These are phyloP conservation scores for Truncatella angustata DNA, from an alignment of 2,329 filamentous ascomycete genomes.

Conservation along the genomic window DNA sequence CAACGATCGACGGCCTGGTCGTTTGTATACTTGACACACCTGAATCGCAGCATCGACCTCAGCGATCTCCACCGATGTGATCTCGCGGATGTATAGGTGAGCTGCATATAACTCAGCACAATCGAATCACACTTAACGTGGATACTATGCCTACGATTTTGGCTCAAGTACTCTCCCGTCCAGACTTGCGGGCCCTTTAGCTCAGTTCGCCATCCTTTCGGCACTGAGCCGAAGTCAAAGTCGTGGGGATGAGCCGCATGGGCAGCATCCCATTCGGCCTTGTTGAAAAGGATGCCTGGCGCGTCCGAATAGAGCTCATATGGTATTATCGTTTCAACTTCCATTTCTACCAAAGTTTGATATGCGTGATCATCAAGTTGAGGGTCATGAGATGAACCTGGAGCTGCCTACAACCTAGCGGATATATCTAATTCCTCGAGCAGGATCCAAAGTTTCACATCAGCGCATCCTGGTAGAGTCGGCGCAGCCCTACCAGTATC, in stretches of 20 bases:
- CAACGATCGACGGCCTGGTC: neutral
- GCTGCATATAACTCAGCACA: neutral
- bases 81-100: neutral
- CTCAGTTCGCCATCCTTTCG: neutral
- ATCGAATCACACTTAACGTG: neutral
- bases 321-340: neutral
- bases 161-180: neutral
- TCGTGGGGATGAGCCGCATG: neutral
- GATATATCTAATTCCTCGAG: neutral
- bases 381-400: no score
- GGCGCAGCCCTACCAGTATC: neutral
- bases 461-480: no score
- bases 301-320: neutral
- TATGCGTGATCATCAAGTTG: neutral
- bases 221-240: neutral
- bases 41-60: constrained; percentile 1
- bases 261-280: neutral
- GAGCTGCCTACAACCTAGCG: neutral
- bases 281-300: neutral
- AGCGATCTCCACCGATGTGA: neutral
- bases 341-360: neutral
- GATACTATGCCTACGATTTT: neutral
- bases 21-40: neutral
- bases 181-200: neutral
- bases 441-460: neutral